Percentiles rank a stretch among this genome's conserved stretches.
phyloP scores from a whole-genome alignment of 176 grass and related monocot genomes.

The Oryza longistaminata region DNA sequence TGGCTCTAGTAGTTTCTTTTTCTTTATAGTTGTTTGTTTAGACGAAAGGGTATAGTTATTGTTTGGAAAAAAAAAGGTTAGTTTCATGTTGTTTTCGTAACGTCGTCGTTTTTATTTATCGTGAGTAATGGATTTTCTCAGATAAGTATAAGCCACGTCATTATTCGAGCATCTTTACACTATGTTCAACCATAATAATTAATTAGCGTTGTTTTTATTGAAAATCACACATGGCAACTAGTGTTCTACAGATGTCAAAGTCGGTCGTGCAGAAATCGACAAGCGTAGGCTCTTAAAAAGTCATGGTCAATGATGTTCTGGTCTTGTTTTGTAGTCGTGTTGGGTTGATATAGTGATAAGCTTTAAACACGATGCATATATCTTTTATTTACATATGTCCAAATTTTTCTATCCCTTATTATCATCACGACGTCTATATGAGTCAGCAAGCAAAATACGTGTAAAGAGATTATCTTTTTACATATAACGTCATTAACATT shows the following conservation, averaged over 20 bases:
- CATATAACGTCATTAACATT: too few species aligned
- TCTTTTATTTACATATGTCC: background rate
- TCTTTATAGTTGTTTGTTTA: background rate
- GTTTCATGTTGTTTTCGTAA: background rate
- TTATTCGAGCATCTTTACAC: background rate
- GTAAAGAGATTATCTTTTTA: background rate
- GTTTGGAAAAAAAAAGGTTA: background rate
- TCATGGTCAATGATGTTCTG: too few species aligned
- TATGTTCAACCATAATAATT: background rate
- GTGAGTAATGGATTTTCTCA: background rate
- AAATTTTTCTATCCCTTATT: background rate
- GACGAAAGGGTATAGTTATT: background rate
- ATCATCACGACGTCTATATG: background rate
- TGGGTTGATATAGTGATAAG: background rate
- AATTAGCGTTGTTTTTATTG: background rate
- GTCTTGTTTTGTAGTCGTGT: background rate
- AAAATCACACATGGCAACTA: background rate
- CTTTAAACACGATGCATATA: background rate
- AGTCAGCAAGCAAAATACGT: background rate
- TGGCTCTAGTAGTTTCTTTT: background rate
- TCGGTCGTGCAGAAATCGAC: background rate
- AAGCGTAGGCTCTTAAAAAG: background rate
- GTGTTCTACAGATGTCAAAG: background rate
- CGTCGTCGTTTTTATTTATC: background rate
- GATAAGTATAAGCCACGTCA: background rate